Conservation (phyloP, 345 rosid genomes). For the Corymbia maculata region DNA sequence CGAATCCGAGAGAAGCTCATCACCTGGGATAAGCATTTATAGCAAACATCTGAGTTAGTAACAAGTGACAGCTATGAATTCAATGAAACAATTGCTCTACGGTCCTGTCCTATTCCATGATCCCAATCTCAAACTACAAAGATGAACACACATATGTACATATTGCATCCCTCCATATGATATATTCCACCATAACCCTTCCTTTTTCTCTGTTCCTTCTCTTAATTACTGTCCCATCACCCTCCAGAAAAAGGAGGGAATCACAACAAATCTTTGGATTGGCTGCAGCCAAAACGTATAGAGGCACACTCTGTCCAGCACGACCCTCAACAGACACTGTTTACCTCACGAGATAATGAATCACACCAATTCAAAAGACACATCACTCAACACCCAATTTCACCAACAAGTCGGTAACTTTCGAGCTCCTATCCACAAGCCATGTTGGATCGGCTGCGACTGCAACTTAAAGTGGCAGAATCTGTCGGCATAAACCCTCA, state of each 20-base stretch:
- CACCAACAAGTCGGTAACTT: background rate
- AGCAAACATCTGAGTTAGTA: background rate
- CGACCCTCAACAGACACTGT: background rate
- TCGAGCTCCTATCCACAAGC: background rate
- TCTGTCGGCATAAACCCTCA: background rate
- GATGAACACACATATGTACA: background rate
- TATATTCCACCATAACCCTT: background rate
- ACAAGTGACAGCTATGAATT: background rate
- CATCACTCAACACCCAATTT: background rate
- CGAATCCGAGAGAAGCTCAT: constrained; percentile 95
- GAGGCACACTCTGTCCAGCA: background rate
- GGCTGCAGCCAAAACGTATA: background rate
- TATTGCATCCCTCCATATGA: background rate
- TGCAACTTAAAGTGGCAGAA: background rate
- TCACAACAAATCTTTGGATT: background rate
- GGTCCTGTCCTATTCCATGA: background rate
- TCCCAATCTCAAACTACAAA: background rate
- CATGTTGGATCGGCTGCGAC: background rate
- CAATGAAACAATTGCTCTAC: background rate
- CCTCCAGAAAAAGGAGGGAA: background rate
- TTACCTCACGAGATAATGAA: background rate
- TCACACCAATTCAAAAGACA: background rate
- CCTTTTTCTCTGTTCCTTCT: background rate
- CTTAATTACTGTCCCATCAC: background rate
- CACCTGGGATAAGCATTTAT: constrained; percentile 28